Percentiles rank a stretch among this genome's conserved stretches.
phyloP scores from a whole-genome alignment of 805 yeast genomes.

The Saccharomycopsis oosterbeekiorum region DNA sequence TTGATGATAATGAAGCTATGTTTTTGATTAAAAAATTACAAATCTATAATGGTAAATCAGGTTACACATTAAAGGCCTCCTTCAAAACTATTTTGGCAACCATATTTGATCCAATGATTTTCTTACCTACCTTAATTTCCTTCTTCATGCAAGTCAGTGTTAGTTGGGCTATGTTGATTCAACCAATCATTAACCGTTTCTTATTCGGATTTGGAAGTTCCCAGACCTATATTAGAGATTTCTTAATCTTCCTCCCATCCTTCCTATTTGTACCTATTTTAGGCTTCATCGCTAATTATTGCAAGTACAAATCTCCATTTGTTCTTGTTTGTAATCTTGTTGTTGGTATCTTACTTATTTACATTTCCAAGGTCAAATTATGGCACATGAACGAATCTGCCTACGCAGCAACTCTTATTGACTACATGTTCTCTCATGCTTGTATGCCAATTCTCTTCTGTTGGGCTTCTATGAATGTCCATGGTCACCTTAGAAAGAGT shows the following conservation, averaged over 20 bases:
- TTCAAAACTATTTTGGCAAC: conserved; percentile 33
- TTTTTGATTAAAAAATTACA: conserved; percentile 19
- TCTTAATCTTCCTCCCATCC: neutral
- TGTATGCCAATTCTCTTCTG: conserved; percentile 60
- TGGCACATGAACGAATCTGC: neutral
- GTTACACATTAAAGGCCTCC: conserved; percentile 35
- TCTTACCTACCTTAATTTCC: conserved; percentile 49
- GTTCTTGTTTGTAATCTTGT: neutral
- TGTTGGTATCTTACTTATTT: neutral
- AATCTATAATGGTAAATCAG: conserved; percentile 27
- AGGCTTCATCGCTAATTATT: neutral
- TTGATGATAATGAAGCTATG: conserved; percentile 34
- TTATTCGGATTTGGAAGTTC: neutral
- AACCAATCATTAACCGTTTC: conserved; percentile 28
- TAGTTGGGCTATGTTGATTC: conserved; percentile 32
- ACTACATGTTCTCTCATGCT: conserved; percentile 25
- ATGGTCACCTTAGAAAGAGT: conserved; percentile 50
- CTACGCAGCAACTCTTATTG: neutral
- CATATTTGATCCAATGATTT: conserved; percentile 48
- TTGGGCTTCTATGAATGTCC: conserved; percentile 34
- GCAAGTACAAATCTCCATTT: neutral
- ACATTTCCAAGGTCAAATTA: neutral
- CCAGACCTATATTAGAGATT: neutral
- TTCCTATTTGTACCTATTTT: neutral
- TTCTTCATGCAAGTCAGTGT: conserved; percentile 33